phyloP scores from a whole-genome alignment of 192 early-diverging fungal genomes.

The Oehlia diaphana region DNA sequence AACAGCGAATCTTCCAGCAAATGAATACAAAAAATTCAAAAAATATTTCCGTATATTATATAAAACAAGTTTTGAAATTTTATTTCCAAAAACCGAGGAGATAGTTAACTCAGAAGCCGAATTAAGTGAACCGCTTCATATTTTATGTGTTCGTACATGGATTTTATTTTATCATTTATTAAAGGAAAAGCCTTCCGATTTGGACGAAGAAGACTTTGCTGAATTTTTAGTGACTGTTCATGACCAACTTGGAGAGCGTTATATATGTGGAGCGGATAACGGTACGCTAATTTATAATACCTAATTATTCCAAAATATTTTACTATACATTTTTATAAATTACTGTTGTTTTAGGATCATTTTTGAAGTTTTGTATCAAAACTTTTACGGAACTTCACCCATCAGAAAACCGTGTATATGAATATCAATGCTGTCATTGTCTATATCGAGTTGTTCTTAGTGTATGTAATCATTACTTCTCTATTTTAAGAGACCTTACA shows the following conservation, averaged over 20 bases:
- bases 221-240: slow-evolving; percentile 52
- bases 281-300: slow-evolving; percentile 33
- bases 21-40: slow-evolving; percentile 5
- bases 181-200: neutral
- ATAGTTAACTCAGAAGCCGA: neutral
- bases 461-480: slow-evolving; percentile 37
- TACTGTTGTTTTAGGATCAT: slow-evolving; percentile 38
- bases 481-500: neutral
- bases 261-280: slow-evolving; percentile 55
- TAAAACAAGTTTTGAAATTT: neutral
- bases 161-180: slow-evolving; percentile 19
- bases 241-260: slow-evolving; percentile 61
- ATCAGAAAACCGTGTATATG: slow-evolving; percentile 43
- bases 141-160: slow-evolving; percentile 11
- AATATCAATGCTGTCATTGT: slow-evolving; percentile 70
- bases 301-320: neutral
- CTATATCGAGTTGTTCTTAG: slow-evolving; percentile 59
- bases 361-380: slow-evolving; percentile 45
- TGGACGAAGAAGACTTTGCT: neutral
- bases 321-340: neutral
- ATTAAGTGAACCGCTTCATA: neutral
- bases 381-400: slow-evolving; percentile 40
- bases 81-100: slow-evolving; percentile 1
- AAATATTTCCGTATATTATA: slow-evolving; percentile 12
- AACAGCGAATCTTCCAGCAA: slow-evolving; percentile 1